These are phyloP conservation scores for Coelastrella sp. DNA, from an alignment of 139 green algal genomes.

Conservation along the genomic window DNA sequence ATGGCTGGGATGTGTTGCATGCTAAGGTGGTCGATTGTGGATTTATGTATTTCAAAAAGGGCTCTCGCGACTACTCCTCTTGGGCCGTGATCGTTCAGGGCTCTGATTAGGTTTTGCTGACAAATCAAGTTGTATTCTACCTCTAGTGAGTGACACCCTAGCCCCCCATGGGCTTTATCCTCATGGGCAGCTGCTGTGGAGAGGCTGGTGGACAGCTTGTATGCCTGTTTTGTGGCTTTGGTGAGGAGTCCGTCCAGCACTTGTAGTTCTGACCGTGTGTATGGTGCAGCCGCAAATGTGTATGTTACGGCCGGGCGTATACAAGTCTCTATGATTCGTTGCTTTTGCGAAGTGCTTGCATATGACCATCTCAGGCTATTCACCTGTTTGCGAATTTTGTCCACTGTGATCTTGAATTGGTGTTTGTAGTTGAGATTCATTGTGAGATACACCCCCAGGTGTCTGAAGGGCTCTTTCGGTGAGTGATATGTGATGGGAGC, in stretches of 20 bases:
- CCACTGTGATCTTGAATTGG: background rate
- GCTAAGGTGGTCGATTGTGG: background rate
- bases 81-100: background rate
- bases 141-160: constrained; percentile 29
- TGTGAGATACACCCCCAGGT: constrained; percentile 5
- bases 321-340: constrained; percentile 26
- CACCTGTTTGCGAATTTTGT: background rate
- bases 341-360: background rate
- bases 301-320: constrained; percentile 12
- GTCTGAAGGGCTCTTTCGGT: background rate
- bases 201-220: background rate
- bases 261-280: background rate
- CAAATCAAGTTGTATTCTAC: constrained; percentile 19
- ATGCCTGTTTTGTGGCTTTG: constrained; percentile 1
- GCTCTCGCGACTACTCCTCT: background rate
- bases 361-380: background rate
- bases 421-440: constrained; percentile 19
- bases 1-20: background rate
- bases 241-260: background rate
- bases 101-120: background rate
- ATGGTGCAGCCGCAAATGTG: background rate
- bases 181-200: background rate
- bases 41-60: background rate
- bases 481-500: background rate
- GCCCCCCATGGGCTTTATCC: background rate